Percentiles rank a stretch among this genome's conserved stretches.
Conservation (phyloP, 2,329 filamentous ascomycete species). For the Alternaria sp. region DNA sequence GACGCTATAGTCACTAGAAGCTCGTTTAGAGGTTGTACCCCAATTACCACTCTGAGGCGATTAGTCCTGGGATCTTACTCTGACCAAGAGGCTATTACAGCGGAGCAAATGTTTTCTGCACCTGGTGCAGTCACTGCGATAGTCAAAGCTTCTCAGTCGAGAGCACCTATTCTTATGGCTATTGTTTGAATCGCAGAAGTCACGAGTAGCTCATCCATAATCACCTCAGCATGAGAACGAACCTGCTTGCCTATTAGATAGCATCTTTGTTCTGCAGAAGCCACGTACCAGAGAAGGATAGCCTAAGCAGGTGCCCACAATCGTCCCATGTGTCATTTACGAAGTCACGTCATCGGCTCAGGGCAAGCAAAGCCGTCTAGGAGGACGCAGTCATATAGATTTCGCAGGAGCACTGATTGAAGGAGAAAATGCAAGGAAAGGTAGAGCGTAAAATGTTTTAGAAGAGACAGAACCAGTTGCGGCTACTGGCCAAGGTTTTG, state of each 20-base stretch:
- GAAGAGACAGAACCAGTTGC: neutral
- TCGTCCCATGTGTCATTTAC: neutral
- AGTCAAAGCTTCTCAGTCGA: neutral
- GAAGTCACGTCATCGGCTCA: neutral
- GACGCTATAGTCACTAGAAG: neutral
- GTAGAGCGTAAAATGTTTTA: neutral
- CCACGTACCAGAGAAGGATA: neutral
- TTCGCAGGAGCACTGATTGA: neutral
- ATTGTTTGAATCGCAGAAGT: neutral
- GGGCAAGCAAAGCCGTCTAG: neutral
- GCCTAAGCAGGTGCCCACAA: neutral
- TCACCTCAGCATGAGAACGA: neutral
- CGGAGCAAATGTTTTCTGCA: neutral
- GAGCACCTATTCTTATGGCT: neutral
- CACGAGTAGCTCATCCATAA: neutral
- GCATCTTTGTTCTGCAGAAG: neutral
- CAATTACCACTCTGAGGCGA: neutral
- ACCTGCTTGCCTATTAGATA: neutral
- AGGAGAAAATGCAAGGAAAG: neutral
- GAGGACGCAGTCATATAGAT: neutral
- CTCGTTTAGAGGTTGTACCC: neutral
- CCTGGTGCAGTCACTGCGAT: neutral
- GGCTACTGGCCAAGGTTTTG: neutral
- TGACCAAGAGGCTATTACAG: neutral
- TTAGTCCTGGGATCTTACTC: neutral